These are phyloP conservation scores for Galeopsis tetrahit DNA, from an alignment of 257 asterid genomes.

Conservation along the genomic window DNA sequence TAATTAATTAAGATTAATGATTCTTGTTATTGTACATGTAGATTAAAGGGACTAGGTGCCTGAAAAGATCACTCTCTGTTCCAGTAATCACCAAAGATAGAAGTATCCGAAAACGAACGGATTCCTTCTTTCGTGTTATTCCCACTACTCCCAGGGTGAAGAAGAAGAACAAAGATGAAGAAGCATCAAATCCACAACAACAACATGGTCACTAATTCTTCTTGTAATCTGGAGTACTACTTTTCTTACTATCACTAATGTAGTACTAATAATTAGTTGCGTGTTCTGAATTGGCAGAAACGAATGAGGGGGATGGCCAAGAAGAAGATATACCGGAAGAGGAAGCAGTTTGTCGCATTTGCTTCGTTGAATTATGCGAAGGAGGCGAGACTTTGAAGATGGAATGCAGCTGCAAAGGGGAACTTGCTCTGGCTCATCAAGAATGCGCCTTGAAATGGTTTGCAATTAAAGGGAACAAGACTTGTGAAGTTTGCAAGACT, in stretches of 20 bases:
- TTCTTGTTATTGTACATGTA: slow-evolving; percentile 33
- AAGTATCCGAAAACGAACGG: slow-evolving; percentile 47
- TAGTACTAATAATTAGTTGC: no score
- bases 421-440: slow-evolving; percentile 88
- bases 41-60: slow-evolving; percentile 56
- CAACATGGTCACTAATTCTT: slow-evolving; percentile 45
- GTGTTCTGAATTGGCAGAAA: no score
- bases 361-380: slow-evolving; percentile 83
- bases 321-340: slow-evolving; percentile 68
- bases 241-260: no score
- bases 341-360: slow-evolving; percentile 90
- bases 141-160: slow-evolving; percentile 76
- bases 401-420: slow-evolving; percentile 99
- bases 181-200: slow-evolving; percentile 38
- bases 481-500: slow-evolving; percentile 88
- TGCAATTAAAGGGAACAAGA: slow-evolving; percentile 85
- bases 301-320: slow-evolving; percentile 47
- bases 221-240: no score
- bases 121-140: slow-evolving; percentile 78
- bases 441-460: slow-evolving; percentile 95
- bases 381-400: slow-evolving; percentile 92
- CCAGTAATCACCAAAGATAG: slow-evolving; percentile 65
- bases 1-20: slow-evolving; percentile 24
- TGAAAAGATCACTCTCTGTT: slow-evolving; percentile 73
- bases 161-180: slow-evolving; percentile 37